These are phyloP conservation scores for Triticum monococcum DNA, from an alignment of 176 grass and related monocot genomes.

Conservation along the genomic window DNA sequence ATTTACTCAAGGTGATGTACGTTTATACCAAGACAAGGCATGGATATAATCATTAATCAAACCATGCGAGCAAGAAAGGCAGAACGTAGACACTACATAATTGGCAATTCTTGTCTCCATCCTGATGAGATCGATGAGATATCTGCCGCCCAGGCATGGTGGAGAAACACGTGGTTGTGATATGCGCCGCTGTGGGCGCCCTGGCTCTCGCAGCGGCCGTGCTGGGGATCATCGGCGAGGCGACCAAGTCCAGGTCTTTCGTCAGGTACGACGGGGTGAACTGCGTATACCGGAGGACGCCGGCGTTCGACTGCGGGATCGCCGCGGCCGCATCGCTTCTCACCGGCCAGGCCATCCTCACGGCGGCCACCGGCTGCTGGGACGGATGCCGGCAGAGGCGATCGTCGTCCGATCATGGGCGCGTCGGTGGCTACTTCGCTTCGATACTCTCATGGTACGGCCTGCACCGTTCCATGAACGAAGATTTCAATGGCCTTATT, in stretches of 20 bases:
- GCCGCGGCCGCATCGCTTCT: conserved; percentile 10
- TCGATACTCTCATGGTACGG: not conserved
- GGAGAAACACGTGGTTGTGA: conserved; percentile 14
- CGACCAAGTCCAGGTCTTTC: conserved; percentile 13
- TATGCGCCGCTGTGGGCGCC: not conserved
- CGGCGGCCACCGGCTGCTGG: conserved; percentile 25
- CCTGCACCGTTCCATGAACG: too few relatives aligned
- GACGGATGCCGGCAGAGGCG: not conserved
- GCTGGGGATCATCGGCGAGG: conserved; percentile 26
- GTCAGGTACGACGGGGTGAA: conserved; percentile 16
- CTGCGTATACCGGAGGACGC: conserved; percentile 25
- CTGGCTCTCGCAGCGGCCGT: conserved; percentile 6
- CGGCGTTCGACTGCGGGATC: conserved; percentile 20
- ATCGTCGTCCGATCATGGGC: not conserved
- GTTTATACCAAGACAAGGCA: too few relatives aligned
- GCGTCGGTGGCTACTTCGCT: not conserved
- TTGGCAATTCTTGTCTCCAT: not conserved
- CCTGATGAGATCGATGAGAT: too few relatives aligned
- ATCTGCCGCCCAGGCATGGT: not conserved
- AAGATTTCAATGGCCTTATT: too few relatives aligned
- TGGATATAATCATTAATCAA: not conserved
- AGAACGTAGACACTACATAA: not conserved
- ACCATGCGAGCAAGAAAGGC: not conserved
- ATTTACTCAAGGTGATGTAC: too few relatives aligned
- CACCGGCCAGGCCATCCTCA: not conserved